A percentile compares a stretch with the other conserved stretches of the same genome.
Evolutionary conservation across 805 yeast genomes (phyloP).

Genomic region (Blastobotrys chiropterorum): DNA sequence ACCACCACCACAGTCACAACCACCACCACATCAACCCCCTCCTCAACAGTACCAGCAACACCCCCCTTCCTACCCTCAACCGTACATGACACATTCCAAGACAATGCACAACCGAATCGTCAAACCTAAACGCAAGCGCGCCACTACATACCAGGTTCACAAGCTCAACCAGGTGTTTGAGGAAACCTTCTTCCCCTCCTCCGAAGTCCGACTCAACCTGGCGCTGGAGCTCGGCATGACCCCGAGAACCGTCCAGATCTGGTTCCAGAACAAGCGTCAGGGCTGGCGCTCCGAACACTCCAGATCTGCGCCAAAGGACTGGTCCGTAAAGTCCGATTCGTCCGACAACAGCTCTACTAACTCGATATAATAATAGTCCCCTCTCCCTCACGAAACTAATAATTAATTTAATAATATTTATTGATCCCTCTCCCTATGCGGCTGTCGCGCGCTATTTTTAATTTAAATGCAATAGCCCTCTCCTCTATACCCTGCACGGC

Average conservation of each 20-base stretch:
- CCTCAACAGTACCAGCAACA: too few species aligned
- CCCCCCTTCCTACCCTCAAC: not conserved
- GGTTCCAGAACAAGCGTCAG: constrained; percentile 81
- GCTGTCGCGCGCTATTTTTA: not conserved
- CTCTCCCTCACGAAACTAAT: not conserved
- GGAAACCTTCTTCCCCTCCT: constrained; percentile 69
- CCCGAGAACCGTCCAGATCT: constrained; percentile 82
- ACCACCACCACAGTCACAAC: too few species aligned
- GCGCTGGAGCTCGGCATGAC: constrained; percentile 74
- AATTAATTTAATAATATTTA: too few species aligned
- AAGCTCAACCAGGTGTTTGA: constrained; percentile 66
- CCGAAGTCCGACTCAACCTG: constrained; percentile 62
- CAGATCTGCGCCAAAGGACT: constrained; percentile 17
- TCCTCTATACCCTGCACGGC: not conserved
- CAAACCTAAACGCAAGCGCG: constrained; percentile 55
- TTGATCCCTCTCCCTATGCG: not conserved
- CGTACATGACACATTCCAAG: not conserved
- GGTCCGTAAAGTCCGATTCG: too few species aligned
- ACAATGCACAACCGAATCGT: constrained; percentile 14
- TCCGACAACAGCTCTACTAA: too few species aligned
- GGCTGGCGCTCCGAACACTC: constrained; percentile 27
- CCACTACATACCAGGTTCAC: constrained; percentile 73
- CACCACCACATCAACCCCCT: too few species aligned
- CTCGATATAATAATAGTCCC: too few species aligned
- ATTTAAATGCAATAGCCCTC: not conserved